A percentile compares a stretch with the other conserved stretches of the same genome.
These are phyloP conservation scores for Pseudogymnoascus sp. DNA, from an alignment of 2,329 filamentous ascomycete species.

Conservation along the genomic window DNA sequence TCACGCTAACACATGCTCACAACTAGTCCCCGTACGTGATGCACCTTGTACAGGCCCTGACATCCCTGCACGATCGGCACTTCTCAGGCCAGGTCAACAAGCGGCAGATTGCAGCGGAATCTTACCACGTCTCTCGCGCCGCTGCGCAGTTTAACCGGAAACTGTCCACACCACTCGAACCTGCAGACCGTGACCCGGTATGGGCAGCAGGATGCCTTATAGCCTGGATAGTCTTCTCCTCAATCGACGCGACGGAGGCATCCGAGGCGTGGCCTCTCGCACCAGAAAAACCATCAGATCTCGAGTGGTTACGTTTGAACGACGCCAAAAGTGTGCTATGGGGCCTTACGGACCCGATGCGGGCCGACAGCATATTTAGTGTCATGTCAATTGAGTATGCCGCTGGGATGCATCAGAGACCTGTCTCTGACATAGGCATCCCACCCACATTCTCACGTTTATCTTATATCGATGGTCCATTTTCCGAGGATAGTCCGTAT, in stretches of 20 bases:
- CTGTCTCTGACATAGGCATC: conserved; percentile 12
- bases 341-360: conserved; percentile 41
- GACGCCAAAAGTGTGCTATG: conserved; percentile 49
- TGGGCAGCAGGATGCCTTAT: conserved; percentile 42
- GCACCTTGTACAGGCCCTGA: conserved; percentile 45
- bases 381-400: not conserved
- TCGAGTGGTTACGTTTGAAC: conserved; percentile 52
- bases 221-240: conserved; percentile 38
- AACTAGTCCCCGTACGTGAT: conserved; percentile 37
- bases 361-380: conserved; percentile 41
- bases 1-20: conserved; percentile 14
- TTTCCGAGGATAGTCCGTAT: conserved; percentile 17
- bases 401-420: not conserved
- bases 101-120: conserved; percentile 29
- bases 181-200: conserved; percentile 38
- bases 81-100: conserved; percentile 23
- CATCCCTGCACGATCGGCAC: conserved; percentile 45
- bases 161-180: conserved; percentile 31
- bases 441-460: conserved; percentile 15
- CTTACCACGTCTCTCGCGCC: conserved; percentile 41
- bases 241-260: conserved; percentile 35
- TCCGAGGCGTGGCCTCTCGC: conserved; percentile 50
- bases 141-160: conserved; percentile 41
- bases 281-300: conserved; percentile 34
- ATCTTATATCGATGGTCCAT: conserved; percentile 11